Percentiles rank a stretch among this genome's conserved stretches.
Conservation (phyloP, 768 basidiomycete genomes). For the Candolleomyces efflorescens region DNA sequence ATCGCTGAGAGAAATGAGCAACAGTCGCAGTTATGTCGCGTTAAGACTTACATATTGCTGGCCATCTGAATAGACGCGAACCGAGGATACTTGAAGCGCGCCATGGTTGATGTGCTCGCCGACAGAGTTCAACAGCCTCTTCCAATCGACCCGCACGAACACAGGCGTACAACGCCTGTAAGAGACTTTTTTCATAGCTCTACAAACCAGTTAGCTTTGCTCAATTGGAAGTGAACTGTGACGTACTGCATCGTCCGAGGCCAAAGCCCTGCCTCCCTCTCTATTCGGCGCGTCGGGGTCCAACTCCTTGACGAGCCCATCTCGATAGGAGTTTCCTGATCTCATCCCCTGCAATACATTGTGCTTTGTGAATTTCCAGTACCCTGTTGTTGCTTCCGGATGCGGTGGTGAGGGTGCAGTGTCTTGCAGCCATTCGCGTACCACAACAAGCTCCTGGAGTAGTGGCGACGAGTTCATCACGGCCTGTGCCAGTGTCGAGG, state of each 20-base stretch:
- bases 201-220: too few relatives aligned
- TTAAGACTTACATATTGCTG: conserved; percentile 52
- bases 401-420: conserved; percentile 56
- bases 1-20: conserved; percentile 24
- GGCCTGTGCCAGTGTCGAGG: conserved; percentile 67
- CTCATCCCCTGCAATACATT: conserved; percentile 61
- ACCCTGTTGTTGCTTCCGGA: conserved; percentile 75
- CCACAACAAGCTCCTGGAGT: conserved; percentile 71
- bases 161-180: conserved; percentile 75
- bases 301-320: conserved; percentile 58
- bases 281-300: conserved; percentile 78
- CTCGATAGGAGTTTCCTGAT: conserved; percentile 40
- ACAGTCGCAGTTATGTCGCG: neutral
- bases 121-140: conserved; percentile 78
- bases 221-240: too few relatives aligned
- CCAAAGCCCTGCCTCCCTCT: conserved; percentile 54
- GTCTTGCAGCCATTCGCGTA: conserved; percentile 88
- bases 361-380: conserved; percentile 81
- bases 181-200: conserved; percentile 73
- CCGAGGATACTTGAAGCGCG: conserved; percentile 87
- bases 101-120: conserved; percentile 87
- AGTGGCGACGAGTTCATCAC: conserved; percentile 65
- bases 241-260: conserved; percentile 64
- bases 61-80: conserved; percentile 73
- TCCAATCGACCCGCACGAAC: conserved; percentile 83